Evolutionary conservation across 2,329 filamentous ascomycete genomes (phyloP), one percentile per base, ranked within the genome.

Genomic region (Fusarium sublunatum): DNA sequence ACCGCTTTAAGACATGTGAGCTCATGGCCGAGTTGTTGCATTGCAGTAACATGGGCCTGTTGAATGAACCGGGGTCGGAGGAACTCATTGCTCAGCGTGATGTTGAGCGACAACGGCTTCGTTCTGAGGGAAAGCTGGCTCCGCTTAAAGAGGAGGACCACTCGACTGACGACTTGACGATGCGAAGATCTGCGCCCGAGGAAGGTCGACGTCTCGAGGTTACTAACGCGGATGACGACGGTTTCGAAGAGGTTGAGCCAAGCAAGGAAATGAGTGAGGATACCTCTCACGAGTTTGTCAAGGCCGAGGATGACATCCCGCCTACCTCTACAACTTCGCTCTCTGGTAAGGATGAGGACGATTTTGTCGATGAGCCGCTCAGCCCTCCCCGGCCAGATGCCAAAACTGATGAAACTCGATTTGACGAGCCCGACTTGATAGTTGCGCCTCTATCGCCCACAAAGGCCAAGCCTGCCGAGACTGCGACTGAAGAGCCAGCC

Each of bases 1-100:
- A 99, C 77, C 86, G 95, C 19, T 99, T 99, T 82, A 99, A 99
- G 82, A 98, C 95, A 0, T 99, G 95, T 76, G 95, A 99, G 77
- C 83, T 99, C 58, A 98, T 99, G 95, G 95, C 95, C 1, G 95
- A 99, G 77, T 82, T 99, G 40, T 80, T 99, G 35, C 95, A 99
- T 76, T 99, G 95, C 78, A 98, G 94, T 75, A 99, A 99, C 74
- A 99, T 99, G 95, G 93, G 91, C 6, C 81, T 99, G 32, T 81
- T 99, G 65, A 99, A 99, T 73, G 93, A 98, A 74, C 82, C 87
- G 9, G 95, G 94, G 29, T 93, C 93, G 10, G 93, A 99, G 74
- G 89, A 92, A 65, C 87, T 97, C 64, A 92, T 98, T 58, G 87
- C 85, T 59, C 83, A 87, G 38, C 86, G 95, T 58, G 93, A 99